Evolutionary conservation across 1,139 yeast species (phyloP).

Genomic region (Suhomyces coccinellae): DNA sequence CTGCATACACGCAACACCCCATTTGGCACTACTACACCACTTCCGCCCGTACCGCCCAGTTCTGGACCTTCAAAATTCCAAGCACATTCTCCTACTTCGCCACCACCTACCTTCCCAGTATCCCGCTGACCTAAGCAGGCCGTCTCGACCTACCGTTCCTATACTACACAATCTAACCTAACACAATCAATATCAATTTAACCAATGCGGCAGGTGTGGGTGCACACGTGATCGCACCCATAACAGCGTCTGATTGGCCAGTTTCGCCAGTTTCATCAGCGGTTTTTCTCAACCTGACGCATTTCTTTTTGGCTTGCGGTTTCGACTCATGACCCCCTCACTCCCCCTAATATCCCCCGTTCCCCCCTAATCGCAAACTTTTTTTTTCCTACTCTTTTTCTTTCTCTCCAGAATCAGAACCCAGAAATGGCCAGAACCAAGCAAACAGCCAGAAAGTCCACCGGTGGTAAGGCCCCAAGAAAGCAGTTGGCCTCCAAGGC

Average conservation of each 20-base stretch:
- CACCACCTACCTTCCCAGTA: too few relatives aligned
- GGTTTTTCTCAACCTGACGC: slow-evolving; percentile 6
- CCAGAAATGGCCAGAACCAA: slow-evolving; percentile 51
- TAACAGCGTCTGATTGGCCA: slow-evolving; percentile 9
- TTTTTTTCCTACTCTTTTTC: slow-evolving; percentile 11
- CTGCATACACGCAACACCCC: too few relatives aligned
- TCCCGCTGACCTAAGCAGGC: too few relatives aligned
- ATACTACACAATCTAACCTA: neutral
- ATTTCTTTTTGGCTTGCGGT: slow-evolving; percentile 10
- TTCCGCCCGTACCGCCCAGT: too few relatives aligned
- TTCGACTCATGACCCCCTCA: slow-evolving; percentile 9
- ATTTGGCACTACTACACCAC: too few relatives aligned
- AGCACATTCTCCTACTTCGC: too few relatives aligned
- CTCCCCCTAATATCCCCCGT: neutral
- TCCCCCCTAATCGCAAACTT: slow-evolving; percentile 11
- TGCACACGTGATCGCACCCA: slow-evolving; percentile 1
- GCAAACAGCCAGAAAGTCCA: slow-evolving; percentile 56
- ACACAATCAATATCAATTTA: neutral
- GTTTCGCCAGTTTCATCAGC: slow-evolving; percentile 1
- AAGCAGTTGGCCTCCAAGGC: slow-evolving; percentile 56
- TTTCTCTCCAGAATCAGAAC: neutral
- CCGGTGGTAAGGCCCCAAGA: slow-evolving; percentile 58
- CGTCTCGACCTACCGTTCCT: neutral
- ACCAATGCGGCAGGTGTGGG: neutral
- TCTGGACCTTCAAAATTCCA: too few relatives aligned